Evolutionary conservation across 1,139 yeast genomes (phyloP).

Genomic region (Diutina pseudorugosa): DNA sequence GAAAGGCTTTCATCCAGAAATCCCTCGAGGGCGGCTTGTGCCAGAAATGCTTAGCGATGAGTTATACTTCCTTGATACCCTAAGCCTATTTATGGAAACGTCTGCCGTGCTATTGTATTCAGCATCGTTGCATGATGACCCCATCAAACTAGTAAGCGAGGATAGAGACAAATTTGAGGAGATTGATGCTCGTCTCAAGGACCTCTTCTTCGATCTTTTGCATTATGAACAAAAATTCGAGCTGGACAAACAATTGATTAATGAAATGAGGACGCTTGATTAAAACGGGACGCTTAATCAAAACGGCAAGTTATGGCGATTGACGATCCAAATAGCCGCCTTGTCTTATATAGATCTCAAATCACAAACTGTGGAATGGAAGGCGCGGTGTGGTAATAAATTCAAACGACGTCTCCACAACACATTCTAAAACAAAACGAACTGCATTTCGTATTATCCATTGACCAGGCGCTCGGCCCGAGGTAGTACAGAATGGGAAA

Average conservation of each 20-base stretch:
- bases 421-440: neutral
- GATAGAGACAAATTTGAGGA: neutral
- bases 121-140: neutral
- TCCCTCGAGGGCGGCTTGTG: neutral
- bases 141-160: neutral
- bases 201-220: neutral
- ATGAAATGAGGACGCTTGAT: neutral
- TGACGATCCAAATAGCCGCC: neutral
- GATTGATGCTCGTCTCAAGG: neutral
- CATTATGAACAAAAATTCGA: neutral
- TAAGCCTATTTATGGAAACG: neutral
- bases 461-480: neutral
- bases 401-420: neutral
- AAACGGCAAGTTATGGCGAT: neutral
- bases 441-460: neutral
- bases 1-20: neutral
- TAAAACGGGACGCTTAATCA: neutral
- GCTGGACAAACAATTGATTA: neutral
- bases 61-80: neutral
- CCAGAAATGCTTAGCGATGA: neutral
- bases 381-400: neutral
- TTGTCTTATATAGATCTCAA: neutral
- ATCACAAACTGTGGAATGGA: neutral
- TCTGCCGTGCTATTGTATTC: neutral
- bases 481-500: neutral